Evolutionary conservation across 2,329 filamentous ascomycete genomes (phyloP), one percentile per base, ranked within the genome.

Genomic region (Mycocentrospora acerina): DNA sequence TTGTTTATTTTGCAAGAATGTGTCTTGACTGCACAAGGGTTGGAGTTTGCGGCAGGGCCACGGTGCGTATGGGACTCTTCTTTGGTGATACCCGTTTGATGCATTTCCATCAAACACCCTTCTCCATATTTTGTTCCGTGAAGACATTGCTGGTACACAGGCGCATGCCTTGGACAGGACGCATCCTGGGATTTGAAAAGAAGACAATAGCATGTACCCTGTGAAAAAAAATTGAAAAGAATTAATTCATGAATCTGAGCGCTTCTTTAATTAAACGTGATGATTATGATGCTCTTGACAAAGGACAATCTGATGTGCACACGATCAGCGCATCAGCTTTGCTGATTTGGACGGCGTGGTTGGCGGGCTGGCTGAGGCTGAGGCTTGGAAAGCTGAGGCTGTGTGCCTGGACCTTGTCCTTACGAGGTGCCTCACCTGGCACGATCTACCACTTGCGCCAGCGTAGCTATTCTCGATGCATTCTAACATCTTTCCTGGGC

Each of bases 341-440:
- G 17, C 19, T 37, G 19, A 26, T 33, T 42, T 29, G 11, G 18
- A 42, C 4, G n/a, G 35, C 32, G 33, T 27, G 40, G 34, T 27
- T 35, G 19, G 14, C 22, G n/a, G n/a, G 35, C 32, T 43, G 31
- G 14, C 22, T 30, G 51, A 60, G 60, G 58, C 61, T 60, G 57
- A 60, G 52, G 53, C 49, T n/a, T n/a, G n/a, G n/a, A 48, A 48
- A 51, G 49, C 37, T 51, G 46, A 45, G 53, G 46, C 42, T 50
- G 46, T 47, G 44, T 40, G 47, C 54, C 54, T 42, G 45, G 38
- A 39, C 40, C 46, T 42, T 32, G 42, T 51, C 44, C 32, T 46
- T 45, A 47, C n/a, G n/a, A n/a, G n/a, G 40, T 49, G 48, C 46
- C 36, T 42, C 49, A 41, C 43, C 37, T 22, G 19, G 19, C 19